These are phyloP conservation scores for Ilex paraguariensis DNA, from an alignment of 305 asterid genomes.

Conservation along the genomic window DNA sequence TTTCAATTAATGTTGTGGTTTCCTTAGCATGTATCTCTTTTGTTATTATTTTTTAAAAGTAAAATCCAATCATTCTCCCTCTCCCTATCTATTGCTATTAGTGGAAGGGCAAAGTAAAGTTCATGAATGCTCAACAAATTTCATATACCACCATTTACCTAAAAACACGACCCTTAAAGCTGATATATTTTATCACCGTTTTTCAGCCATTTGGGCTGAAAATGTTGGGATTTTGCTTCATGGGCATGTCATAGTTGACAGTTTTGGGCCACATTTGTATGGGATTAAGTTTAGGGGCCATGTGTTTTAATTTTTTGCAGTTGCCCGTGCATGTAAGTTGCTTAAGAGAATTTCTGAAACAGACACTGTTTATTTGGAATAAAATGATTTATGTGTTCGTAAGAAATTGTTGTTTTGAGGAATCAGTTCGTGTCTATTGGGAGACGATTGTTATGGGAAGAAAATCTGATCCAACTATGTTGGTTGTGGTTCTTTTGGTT, in stretches of 20 bases:
- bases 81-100: too few species aligned
- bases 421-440: conserved; percentile 36
- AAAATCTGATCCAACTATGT: conserved; percentile 51
- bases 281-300: conserved; percentile 73
- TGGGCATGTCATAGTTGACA: conserved; percentile 59
- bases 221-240: conserved; percentile 55
- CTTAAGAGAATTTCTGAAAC: conserved; percentile 56
- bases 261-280: conserved; percentile 55
- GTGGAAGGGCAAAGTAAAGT: too few species aligned
- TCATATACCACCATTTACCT: conserved; percentile 36
- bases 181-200: conserved; percentile 63
- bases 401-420: conserved; percentile 49
- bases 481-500: conserved; percentile 59
- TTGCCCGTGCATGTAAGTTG: conserved; percentile 51
- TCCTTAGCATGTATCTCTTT: too few species aligned
- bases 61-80: too few species aligned
- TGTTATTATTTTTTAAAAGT: too few species aligned
- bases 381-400: conserved; percentile 68
- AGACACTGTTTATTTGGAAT: conserved; percentile 75
- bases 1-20: too few species aligned
- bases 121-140: too few species aligned
- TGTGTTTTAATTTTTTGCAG: conserved; percentile 43
- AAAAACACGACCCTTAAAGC: conserved; percentile 34
- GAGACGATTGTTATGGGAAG: conserved; percentile 40
- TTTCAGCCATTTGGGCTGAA: conserved; percentile 26